A percentile compares a stretch with the other conserved stretches of the same genome.
These are phyloP conservation scores for Periconia sp. DNA, from an alignment of 2,329 filamentous ascomycete species.

Conservation along the genomic window DNA sequence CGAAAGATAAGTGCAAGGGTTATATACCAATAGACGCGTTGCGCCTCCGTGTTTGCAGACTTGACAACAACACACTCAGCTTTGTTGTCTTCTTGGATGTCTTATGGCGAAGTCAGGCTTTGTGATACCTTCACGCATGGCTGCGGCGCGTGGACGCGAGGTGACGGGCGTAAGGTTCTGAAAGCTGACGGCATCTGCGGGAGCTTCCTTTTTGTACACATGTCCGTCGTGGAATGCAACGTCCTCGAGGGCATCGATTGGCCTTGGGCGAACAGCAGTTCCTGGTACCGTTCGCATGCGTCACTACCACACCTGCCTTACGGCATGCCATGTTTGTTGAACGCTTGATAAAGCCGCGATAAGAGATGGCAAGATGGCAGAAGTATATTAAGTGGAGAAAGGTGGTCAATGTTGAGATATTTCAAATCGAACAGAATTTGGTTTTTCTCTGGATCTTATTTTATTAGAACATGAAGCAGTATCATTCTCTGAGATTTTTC, in stretches of 20 bases:
- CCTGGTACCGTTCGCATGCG: neutral
- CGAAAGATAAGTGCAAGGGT: neutral
- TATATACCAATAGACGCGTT: neutral
- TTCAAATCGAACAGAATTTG: neutral
- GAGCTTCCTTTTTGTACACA: neutral
- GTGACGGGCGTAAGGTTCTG: neutral
- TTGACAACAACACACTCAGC: neutral
- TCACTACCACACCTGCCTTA: neutral
- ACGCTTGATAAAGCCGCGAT: neutral
- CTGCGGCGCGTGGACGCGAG: neutral
- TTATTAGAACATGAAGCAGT: slow-evolving; percentile 3
- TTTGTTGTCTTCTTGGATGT: neutral
- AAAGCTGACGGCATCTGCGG: neutral
- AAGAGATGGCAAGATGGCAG: neutral
- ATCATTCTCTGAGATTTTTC: slow-evolving; percentile 1
- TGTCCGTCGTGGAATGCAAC: neutral
- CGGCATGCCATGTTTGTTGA: neutral
- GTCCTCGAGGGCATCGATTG: neutral
- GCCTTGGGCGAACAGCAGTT: neutral
- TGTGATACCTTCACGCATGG: neutral
- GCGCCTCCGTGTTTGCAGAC: neutral
- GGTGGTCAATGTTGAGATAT: neutral
- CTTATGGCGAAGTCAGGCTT: neutral
- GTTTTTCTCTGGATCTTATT: neutral
- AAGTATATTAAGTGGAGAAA: slow-evolving; percentile 7